Percentiles rank a stretch among this genome's conserved stretches.
phyloP scores from a whole-genome alignment of 2,329 filamentous ascomycete genomes.

The Xylaria polymorpha region DNA sequence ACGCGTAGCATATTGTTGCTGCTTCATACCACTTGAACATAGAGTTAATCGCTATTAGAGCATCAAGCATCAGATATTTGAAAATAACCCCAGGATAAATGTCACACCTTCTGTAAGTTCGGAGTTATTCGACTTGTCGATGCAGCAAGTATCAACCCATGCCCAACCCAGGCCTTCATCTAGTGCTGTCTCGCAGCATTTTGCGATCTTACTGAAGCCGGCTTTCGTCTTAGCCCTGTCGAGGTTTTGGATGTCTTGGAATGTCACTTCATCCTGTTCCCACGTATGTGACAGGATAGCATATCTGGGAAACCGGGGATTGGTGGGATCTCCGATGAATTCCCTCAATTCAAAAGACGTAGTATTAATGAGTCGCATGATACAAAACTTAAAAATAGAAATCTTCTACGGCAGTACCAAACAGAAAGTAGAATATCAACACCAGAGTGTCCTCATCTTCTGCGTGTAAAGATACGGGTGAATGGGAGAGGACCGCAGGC shows the following conservation, averaged over 20 bases:
- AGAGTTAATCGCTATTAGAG: slow-evolving; percentile 28
- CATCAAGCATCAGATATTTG: neutral
- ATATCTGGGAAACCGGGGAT: slow-evolving; percentile 34
- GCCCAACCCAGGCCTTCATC: slow-evolving; percentile 42
- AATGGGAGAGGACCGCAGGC: neutral
- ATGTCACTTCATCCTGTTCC: slow-evolving; percentile 39
- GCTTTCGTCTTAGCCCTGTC: slow-evolving; percentile 28
- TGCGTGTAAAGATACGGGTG: neutral
- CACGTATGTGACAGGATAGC: slow-evolving; percentile 46
- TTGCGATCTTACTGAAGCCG: slow-evolving; percentile 41
- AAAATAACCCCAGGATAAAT: neutral
- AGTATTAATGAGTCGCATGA: slow-evolving; percentile 33
- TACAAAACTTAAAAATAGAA: neutral
- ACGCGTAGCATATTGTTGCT: slow-evolving; percentile 30
- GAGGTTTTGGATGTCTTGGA: slow-evolving; percentile 32
- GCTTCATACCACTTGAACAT: slow-evolving; percentile 34
- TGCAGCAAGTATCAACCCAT: slow-evolving; percentile 44
- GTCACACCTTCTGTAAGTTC: slow-evolving; percentile 29
- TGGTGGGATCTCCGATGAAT: slow-evolving; percentile 21
- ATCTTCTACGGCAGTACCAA: neutral
- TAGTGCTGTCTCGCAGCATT: slow-evolving; percentile 38
- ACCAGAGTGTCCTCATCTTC: neutral
- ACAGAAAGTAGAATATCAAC: neutral
- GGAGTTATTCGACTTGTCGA: slow-evolving; percentile 24
- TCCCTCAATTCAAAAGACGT: slow-evolving; percentile 12